phyloP scores from a whole-genome alignment of 805 yeast genomes.

The Zygosaccharomyces gambellarensis region DNA sequence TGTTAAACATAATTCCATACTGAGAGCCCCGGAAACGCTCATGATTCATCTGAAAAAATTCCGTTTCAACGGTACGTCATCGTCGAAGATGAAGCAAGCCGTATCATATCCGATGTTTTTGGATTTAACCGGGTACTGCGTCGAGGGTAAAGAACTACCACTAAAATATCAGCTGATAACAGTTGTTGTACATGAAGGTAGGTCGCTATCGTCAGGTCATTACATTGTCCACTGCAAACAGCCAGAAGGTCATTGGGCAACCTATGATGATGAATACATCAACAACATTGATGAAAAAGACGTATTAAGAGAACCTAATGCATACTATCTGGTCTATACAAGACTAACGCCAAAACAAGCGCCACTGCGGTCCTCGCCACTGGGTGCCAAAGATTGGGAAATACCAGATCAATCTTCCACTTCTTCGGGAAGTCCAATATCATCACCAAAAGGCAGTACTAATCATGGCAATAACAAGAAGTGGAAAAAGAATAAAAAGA shows the following conservation, averaged over 20 bases:
- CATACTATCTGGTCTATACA: slow-evolving; percentile 84
- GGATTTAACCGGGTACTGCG: slow-evolving; percentile 63
- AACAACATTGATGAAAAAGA: slow-evolving; percentile 65
- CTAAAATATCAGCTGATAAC: slow-evolving; percentile 67
- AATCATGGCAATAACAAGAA: slow-evolving; percentile 15
- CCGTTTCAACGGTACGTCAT: slow-evolving; percentile 73
- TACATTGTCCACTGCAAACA: slow-evolving; percentile 87
- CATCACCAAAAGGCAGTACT: slow-evolving; percentile 13
- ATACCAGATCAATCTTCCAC: slow-evolving; percentile 15
- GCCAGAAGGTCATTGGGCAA: slow-evolving; percentile 89
- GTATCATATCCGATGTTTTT: slow-evolving; percentile 75
- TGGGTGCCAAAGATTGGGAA: slow-evolving; percentile 12
- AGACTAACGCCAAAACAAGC: slow-evolving; percentile 57
- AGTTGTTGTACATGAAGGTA: slow-evolving; percentile 91
- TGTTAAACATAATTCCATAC: slow-evolving; percentile 64
- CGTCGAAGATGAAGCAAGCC: slow-evolving; percentile 82
- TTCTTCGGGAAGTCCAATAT: slow-evolving; percentile 12
- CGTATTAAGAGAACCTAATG: slow-evolving; percentile 79
- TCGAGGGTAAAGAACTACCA: slow-evolving; percentile 37
- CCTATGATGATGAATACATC: slow-evolving; percentile 89
- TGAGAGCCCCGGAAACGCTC: slow-evolving; percentile 82
- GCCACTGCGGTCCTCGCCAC: slow-evolving; percentile 13
- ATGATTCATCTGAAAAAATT: slow-evolving; percentile 86
- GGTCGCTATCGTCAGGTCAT: slow-evolving; percentile 90
- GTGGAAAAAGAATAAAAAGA: slow-evolving; percentile 30